Evolutionary conservation across 257 asterid genomes (phyloP).

Genomic region (Scutellaria galericulata): DNA sequence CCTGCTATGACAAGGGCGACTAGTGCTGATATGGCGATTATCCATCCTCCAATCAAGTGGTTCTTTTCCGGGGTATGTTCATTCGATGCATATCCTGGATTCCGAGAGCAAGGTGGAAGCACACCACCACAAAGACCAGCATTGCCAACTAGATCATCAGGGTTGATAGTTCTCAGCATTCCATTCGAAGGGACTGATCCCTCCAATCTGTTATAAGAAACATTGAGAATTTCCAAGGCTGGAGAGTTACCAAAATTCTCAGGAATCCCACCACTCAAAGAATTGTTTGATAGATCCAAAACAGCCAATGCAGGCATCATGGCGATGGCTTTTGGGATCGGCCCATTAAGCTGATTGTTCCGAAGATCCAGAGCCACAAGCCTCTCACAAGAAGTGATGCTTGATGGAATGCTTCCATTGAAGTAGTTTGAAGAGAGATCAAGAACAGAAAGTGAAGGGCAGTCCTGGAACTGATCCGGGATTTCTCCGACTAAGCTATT

Average conservation of each 20-base stretch:
- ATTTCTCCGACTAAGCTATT: constrained; percentile 48
- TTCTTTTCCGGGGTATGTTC: constrained; percentile 44
- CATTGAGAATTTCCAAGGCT: constrained; percentile 66
- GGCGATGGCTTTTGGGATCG: constrained; percentile 61
- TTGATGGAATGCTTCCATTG: constrained; percentile 49
- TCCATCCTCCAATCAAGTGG: constrained; percentile 62
- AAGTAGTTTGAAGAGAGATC: constrained; percentile 52
- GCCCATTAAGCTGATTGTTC: constrained; percentile 48
- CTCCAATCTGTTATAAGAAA: constrained; percentile 64
- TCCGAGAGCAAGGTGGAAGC: constrained; percentile 66
- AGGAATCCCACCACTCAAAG: constrained; percentile 74
- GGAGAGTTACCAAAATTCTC: constrained; percentile 73
- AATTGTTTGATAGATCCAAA: constrained; percentile 76
- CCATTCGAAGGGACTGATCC: constrained; percentile 77
- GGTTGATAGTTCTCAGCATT: constrained; percentile 65
- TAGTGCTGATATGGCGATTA: constrained; percentile 56
- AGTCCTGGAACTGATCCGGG: constrained; percentile 51
- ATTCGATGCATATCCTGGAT: constrained; percentile 40
- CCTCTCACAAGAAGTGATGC: constrained; percentile 50
- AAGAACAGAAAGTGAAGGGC: constrained; percentile 43
- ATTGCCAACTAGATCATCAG: constrained; percentile 64
- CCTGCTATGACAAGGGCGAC: constrained; percentile 49
- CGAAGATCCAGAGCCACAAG: constrained; percentile 44
- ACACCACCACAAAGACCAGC: constrained; percentile 73
- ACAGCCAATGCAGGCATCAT: constrained; percentile 65